Percentiles rank a stretch among this genome's conserved stretches.
Evolutionary conservation across 768 basidiomycete species (phyloP).

Genomic region (Neoboletus magnificus): DNA sequence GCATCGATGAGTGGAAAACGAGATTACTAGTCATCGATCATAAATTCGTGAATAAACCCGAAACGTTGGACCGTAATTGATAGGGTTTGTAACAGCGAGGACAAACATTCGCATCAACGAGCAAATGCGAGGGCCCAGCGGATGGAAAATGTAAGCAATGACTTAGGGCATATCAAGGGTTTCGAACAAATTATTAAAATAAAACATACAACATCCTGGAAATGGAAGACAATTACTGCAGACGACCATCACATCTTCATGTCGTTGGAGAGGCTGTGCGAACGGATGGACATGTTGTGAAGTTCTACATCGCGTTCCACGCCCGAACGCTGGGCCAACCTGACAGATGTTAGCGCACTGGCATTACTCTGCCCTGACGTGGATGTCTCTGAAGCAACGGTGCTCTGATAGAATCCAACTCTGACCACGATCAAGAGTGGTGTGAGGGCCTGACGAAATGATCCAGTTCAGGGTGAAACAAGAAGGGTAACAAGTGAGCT

Average conservation of each 20-base stretch:
- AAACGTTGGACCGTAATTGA: not conserved
- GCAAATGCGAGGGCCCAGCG: not conserved
- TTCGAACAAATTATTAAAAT: not conserved
- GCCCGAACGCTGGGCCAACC: not conserved
- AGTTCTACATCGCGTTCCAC: constrained; percentile 1
- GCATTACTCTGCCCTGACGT: not conserved
- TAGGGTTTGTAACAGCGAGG: not conserved
- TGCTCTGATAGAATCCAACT: constrained; percentile 6
- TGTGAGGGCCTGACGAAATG: constrained; percentile 10
- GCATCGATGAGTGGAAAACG: not conserved
- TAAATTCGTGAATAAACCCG: not conserved
- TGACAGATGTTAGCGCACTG: not conserved
- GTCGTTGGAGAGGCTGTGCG: not conserved
- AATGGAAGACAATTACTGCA: not conserved
- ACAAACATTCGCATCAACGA: not conserved
- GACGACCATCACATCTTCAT: not conserved
- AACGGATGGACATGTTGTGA: not conserved
- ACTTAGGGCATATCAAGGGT: not conserved
- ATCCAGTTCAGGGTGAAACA: not conserved
- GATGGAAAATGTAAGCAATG: not conserved
- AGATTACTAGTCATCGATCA: too few relatives aligned
- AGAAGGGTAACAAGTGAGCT: not conserved
- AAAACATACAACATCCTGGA: not conserved
- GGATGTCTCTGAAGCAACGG: not conserved
- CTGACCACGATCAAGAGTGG: constrained; percentile 18